Conservation (phyloP, 352 stramenopile species). For the Globisporangium solare region DNA sequence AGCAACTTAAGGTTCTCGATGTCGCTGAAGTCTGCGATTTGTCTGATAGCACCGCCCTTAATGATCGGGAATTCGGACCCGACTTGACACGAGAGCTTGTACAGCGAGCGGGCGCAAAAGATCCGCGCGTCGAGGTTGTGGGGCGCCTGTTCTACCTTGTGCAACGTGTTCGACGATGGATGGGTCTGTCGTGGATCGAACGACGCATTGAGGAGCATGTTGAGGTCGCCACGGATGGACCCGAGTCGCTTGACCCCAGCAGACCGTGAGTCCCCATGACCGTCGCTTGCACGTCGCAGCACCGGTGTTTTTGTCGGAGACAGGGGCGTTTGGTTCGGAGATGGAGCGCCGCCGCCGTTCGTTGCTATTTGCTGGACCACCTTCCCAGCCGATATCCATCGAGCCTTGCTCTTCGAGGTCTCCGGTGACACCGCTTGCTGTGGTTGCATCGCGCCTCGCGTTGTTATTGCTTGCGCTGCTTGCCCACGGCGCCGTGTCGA, state of each 20-base stretch:
- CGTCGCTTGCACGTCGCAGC: constrained; percentile 1
- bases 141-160: constrained; percentile 4
- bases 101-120: constrained; percentile 69
- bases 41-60: constrained; percentile 46
- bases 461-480: constrained; percentile 8
- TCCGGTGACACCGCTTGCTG: not conserved
- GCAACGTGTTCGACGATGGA: not conserved
- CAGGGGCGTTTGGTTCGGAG: not conserved
- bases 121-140: constrained; percentile 54
- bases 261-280: not conserved
- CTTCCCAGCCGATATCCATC: constrained; percentile 8
- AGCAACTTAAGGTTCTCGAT: constrained; percentile 49
- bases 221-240: constrained; percentile 36
- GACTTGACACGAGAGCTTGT: constrained; percentile 71
- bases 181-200: constrained; percentile 17
- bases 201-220: constrained; percentile 12
- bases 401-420: constrained; percentile 9
- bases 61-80: constrained; percentile 60
- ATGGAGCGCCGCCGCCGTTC: not conserved
- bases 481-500: constrained; percentile 7
- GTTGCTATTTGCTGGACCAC: not conserved
- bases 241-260: constrained; percentile 21
- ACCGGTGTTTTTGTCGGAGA: not conserved
- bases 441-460: not conserved
- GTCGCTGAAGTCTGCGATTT: constrained; percentile 73